phyloP scores from a whole-genome alignment of 1,284 basidiomycete genomes.

The Leucoagaricus sp. region DNA sequence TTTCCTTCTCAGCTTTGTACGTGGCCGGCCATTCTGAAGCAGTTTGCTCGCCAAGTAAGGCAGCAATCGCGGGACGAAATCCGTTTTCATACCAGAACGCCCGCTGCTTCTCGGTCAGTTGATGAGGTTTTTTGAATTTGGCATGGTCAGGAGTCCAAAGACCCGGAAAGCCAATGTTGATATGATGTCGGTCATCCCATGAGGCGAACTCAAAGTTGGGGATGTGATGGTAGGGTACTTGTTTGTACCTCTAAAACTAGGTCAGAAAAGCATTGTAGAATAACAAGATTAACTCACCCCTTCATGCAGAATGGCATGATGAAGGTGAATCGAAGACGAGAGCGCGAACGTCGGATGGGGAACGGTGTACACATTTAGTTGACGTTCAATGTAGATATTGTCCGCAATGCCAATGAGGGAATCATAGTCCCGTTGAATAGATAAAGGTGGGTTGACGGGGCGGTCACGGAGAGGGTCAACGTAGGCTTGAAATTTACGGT shows the following conservation, averaged over 20 bases:
- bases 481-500: not conserved
- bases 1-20: not conserved
- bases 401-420: no score
- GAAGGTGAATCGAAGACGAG: not conserved
- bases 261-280: not conserved
- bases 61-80: not conserved
- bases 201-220: constrained; percentile 12
- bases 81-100: not conserved
- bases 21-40: not conserved
- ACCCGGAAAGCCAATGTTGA: constrained; percentile 12
- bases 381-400: no score
- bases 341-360: no score
- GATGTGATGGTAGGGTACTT: constrained; percentile 8
- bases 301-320: not conserved
- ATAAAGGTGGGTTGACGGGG: not conserved
- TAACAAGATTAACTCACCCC: not conserved
- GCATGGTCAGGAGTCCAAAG: constrained; percentile 3
- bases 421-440: no score
- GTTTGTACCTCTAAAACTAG: not conserved
- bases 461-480: not conserved
- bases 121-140: not conserved
- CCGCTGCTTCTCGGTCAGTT: not conserved
- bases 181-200: constrained; percentile 5
- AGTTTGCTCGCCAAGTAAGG: not conserved
- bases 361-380: no score